phyloP scores from a whole-genome alignment of 108 stramenopile species.

The Cyclotella atomus region DNA sequence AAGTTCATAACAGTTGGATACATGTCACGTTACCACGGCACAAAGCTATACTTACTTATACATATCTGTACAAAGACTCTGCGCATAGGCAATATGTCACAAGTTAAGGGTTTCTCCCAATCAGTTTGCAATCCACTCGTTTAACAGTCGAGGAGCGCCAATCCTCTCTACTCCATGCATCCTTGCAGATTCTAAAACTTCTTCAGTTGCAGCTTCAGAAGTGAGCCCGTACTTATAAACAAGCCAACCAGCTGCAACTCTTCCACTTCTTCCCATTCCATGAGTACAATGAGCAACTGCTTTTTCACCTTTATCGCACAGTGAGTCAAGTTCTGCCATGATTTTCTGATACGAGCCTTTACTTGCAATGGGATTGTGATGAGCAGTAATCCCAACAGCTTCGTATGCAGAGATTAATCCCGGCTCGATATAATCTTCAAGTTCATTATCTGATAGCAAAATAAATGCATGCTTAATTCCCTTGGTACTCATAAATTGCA shows the following conservation, averaged over 20 bases:
- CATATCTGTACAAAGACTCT: no score
- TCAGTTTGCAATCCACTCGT: conserved; percentile 16
- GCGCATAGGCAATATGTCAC: no score
- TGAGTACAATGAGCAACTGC: conserved; percentile 58
- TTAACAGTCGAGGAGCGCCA: conserved; percentile 41
- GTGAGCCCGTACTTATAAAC: conserved; percentile 49
- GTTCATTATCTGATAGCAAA: conserved; percentile 34
- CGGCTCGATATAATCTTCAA: conserved; percentile 43
- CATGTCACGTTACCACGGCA: no score
- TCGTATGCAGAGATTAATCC: conserved; percentile 42
- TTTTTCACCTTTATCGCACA: conserved; percentile 14
- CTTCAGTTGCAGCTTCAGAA: conserved; percentile 46
- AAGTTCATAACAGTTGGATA: no score
- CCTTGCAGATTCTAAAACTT: conserved; percentile 46
- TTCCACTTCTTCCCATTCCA: conserved; percentile 58
- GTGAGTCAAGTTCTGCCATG: conserved; percentile 6
- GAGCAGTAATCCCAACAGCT: conserved; percentile 18
- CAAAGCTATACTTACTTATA: no score
- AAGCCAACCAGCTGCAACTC: conserved; percentile 60
- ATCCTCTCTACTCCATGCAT: conserved; percentile 51
- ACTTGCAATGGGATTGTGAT: conserved; percentile 14
- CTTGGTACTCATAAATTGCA: conserved; percentile 33
- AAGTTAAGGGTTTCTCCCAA: no score
- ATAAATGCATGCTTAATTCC: conserved; percentile 40
- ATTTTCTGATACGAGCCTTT: conserved; percentile 4